A percentile compares a stretch with the other conserved stretches of the same genome.
Evolutionary conservation across 164 flowering plant species (phyloP).

Genomic region (Malania oleifera): DNA sequence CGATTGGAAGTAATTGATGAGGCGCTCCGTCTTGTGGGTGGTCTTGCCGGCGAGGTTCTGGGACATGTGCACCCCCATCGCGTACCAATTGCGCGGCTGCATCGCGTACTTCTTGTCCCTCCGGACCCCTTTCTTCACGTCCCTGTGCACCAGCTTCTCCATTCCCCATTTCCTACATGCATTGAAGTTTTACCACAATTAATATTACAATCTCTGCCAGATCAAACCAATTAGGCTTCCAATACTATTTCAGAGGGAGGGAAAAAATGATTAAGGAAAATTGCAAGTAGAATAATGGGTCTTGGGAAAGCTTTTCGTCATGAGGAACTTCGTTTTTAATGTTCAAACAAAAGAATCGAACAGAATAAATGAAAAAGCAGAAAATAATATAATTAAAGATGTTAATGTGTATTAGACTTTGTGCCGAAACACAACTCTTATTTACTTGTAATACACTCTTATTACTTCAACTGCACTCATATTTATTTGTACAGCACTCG

Average conservation of each 20-base stretch:
- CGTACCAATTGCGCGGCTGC: constrained; percentile 68
- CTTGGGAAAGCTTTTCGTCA: constrained; percentile 5
- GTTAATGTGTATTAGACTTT: no score
- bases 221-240: no score
- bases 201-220: no score
- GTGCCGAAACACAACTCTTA: no score
- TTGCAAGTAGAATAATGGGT: background rate
- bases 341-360: background rate
- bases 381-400: no score
- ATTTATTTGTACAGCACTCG: no score
- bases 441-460: no score
- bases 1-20: constrained; percentile 77
- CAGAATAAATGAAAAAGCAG: constrained; percentile 1
- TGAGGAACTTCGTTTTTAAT: background rate
- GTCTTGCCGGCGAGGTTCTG: constrained; percentile 61
- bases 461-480: no score
- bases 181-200: no score
- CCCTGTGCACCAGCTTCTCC: constrained; percentile 83
- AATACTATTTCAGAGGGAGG: no score
- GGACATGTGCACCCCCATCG: constrained; percentile 92
- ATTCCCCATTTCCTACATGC: constrained; percentile 91
- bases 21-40: constrained; percentile 51
- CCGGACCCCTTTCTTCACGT: constrained; percentile 62
- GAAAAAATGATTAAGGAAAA: background rate
- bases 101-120: constrained; percentile 89